Base-by-base conservation (phyloP, 2,329 filamentous ascomycete genomes). In the Metarhizium guizhouense region DNA sequence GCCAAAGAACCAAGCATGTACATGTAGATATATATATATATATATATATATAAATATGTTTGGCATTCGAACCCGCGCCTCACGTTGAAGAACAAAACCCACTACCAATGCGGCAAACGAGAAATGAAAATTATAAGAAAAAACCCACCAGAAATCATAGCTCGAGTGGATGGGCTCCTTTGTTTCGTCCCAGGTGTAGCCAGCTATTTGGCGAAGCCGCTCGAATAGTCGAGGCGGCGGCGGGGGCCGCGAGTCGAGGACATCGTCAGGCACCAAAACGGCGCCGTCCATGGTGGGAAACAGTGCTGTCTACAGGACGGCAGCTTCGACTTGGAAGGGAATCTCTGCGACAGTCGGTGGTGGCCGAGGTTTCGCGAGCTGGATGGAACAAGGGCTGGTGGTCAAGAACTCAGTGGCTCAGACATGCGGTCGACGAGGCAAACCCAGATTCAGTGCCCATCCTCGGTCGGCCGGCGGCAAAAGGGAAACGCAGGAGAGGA, bases 91-190 rank as follows among this genome's bases (percentile, higher is more conserved):
- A 20, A 20, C 42, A 20, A 16, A 8, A n/a, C n/a, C 18, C 16
- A 10, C 6, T 16, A 49, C 29, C 20, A 16, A 45, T 43, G 16
- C 42, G 38, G 53, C 34, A 18, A 53, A 4, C 30, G 10, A 13
- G 45, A 11, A 11, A 25, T 25, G 4, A 25, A 25, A 25, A 25
- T 25, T 25, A 4, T 25, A 25, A 25, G 25, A 25, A 25, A 25
- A 25, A 25, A 58, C 72, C 64, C 74, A 84, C 90, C 92, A 97
- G 74, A 92, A 91, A 69, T 95, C 90, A 72, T 96, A 96, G 64
- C 85, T 90, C 52, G 81, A 81, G 66, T 85, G 83, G 55, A 80
- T 74, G 11, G 82, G 81, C 30, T 71, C 70, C 56, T 66, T 69
- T 14, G 80, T 77, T 61, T 88, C 86, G 69, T 91, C 86, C 88